Percentiles rank a stretch among this genome's conserved stretches.
These are phyloP conservation scores for Alternaria gaisen DNA, from an alignment of 2,329 filamentous ascomycete genomes.

Conservation along the genomic window DNA sequence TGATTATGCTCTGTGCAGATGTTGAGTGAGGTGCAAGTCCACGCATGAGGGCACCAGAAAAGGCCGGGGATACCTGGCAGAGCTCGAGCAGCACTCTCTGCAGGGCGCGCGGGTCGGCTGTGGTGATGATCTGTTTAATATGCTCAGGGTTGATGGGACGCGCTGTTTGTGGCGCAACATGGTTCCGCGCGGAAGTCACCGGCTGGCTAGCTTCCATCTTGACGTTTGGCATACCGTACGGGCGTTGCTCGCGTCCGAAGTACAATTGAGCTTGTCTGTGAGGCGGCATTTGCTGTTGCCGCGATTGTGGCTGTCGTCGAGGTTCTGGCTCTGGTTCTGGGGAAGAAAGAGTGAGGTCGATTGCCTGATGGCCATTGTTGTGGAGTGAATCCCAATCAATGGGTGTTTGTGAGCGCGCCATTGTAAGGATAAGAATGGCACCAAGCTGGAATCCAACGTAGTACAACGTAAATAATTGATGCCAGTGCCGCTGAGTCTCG, in stretches of 20 bases:
- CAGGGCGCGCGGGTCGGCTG: slow-evolving; percentile 28
- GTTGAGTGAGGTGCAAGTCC: slow-evolving; percentile 44
- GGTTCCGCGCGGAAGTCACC: background rate
- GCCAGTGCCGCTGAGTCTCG: background rate
- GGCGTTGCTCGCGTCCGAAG: slow-evolving; percentile 19
- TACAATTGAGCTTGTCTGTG: slow-evolving; percentile 22
- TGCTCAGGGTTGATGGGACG: slow-evolving; percentile 35
- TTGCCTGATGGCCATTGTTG: slow-evolving; percentile 24
- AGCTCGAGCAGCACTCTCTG: slow-evolving; percentile 37
- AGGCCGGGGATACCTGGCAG: slow-evolving; percentile 43
- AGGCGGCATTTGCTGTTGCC: slow-evolving; percentile 4
- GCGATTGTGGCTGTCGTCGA: slow-evolving; percentile 12
- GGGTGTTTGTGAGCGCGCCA: slow-evolving; percentile 11
- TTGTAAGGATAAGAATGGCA: background rate
- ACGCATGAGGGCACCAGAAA: slow-evolving; percentile 44
- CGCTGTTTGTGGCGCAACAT: slow-evolving; percentile 13
- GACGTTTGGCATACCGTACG: background rate
- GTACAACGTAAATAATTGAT: background rate
- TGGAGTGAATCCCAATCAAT: background rate
- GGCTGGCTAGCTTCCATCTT: slow-evolving; percentile 7
- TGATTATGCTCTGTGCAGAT: slow-evolving; percentile 34
- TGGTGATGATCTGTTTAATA: slow-evolving; percentile 40
- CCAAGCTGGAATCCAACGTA: background rate
- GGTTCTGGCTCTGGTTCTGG: slow-evolving; percentile 27
- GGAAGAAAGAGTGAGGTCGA: slow-evolving; percentile 38